Base-by-base conservation (phyloP, 177 flowering plant genomes). In the Vitis hybrid region DNA sequence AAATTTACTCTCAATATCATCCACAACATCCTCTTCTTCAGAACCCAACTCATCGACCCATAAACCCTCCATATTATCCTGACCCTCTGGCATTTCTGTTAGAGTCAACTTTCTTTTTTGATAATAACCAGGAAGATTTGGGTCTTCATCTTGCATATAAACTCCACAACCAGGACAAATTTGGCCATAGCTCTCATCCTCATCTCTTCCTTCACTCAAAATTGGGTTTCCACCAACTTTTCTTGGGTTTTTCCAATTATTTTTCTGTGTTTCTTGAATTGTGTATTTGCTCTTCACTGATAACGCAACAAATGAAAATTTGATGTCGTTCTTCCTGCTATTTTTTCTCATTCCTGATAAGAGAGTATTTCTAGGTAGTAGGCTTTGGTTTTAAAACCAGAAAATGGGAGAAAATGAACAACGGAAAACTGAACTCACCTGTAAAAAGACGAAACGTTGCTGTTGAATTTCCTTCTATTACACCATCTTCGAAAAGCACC, bases 111-210 rank as follows among this genome's bases (percentile, higher is more conserved):
- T 82, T 70, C 83, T 81, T 78, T 84, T 70, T 68, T 86, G 76
- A 73, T 78, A 96, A 83, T 77, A 96, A 60, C 99, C 99, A 68
- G 97, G 99, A 64, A 83, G 77, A 70, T 86, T 84, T 1, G 97
- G 95, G 80, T 93, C 87, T 20, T 71, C 62, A 65, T 92, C 90
- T 70, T 96, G 99, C 97, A 93, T 92, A 79, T 87, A 89, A 67
- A 96, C 84, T 14, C 99, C 98, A 85, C 99, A 92, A 63, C 99
- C 99, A 33, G 98, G 98, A 69, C 98, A 96, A 16, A 93, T 73
- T 65, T 76, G 76, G 64, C 88, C 97, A 69, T 71, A 66, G 22
- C 68, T 74, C 75, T 90, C 94, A 75, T 94, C 98, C 73, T 79
- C 89, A 48, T 92, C 97, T 77, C 90, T 89, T 50, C 98, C 97